Percentiles rank a stretch among this genome's conserved stretches.
Evolutionary conservation across 2,329 filamentous ascomycete genomes (phyloP).

Genomic region (Penicillium sp.): DNA sequence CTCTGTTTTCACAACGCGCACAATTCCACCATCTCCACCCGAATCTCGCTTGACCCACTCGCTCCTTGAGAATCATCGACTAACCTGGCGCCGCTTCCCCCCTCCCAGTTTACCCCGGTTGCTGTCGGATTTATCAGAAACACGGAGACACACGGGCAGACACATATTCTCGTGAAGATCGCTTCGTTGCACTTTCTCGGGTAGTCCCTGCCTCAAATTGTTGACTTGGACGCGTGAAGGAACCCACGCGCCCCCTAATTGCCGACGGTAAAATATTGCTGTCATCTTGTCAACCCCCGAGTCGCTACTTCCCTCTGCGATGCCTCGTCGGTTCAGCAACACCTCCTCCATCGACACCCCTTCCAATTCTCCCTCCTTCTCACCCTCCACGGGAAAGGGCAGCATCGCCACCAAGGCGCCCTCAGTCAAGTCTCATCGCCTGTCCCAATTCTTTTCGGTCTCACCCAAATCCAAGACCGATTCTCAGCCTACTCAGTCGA

Average conservation of each 20-base stretch:
- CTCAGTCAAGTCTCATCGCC: conserved; percentile 67
- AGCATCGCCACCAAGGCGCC: conserved; percentile 50
- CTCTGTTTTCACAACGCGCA: background rate
- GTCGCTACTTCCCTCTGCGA: conserved; percentile 46
- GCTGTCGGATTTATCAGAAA: background rate
- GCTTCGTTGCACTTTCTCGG: background rate
- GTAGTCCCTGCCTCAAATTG: conserved; percentile 18
- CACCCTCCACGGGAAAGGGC: conserved; percentile 56
- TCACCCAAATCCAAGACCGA: conserved; percentile 74
- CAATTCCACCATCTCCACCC: background rate
- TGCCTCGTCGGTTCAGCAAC: conserved; percentile 64
- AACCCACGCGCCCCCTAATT: conserved; percentile 7
- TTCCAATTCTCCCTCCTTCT: conserved; percentile 51
- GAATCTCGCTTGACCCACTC: background rate
- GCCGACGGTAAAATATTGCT: conserved; percentile 14
- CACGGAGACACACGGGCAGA: background rate
- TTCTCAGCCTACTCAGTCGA: conserved; percentile 51
- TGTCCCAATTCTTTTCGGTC: conserved; percentile 79
- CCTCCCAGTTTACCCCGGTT: conserved; percentile 6
- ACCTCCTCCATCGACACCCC: conserved; percentile 57
- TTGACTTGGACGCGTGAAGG: conserved; percentile 11
- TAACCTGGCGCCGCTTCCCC: background rate
- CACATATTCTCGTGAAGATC: background rate
- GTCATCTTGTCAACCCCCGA: background rate
- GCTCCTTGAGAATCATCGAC: background rate